phyloP scores from a whole-genome alignment of 805 yeast genomes.

The Candida manassasensis region DNA sequence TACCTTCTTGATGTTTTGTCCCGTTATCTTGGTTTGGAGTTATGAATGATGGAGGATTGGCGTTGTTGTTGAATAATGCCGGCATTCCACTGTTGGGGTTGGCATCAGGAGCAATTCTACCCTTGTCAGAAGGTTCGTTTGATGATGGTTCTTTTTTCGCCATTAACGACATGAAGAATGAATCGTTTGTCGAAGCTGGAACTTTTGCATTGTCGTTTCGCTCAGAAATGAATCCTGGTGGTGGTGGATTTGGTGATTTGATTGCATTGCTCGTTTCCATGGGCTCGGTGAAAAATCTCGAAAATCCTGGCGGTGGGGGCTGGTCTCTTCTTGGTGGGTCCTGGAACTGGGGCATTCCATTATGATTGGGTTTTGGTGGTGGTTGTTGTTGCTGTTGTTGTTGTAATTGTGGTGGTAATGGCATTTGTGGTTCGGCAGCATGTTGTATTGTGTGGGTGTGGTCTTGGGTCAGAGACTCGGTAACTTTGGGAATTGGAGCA shows the following conservation, averaged over 20 bases:
- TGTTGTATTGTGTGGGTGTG: conserved; percentile 3
- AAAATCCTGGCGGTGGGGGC: conserved; percentile 2
- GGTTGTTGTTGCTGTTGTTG: conserved; percentile 9
- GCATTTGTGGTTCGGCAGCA: conserved; percentile 3
- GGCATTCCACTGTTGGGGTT: conserved; percentile 4
- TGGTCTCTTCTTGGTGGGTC: not conserved
- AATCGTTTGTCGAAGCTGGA: conserved; percentile 26
- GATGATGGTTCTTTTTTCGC: conserved; percentile 27
- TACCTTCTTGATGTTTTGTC: conserved; percentile 1
- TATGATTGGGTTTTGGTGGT: conserved; percentile 2
- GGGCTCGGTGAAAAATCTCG: conserved; percentile 1
- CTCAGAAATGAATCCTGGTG: conserved; percentile 7
- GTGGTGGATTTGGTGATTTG: conserved; percentile 7
- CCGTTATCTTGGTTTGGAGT: not conserved
- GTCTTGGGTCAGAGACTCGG: not conserved
- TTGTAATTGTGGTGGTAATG: conserved; percentile 6
- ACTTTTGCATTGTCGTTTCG: not conserved
- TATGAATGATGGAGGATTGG: not conserved
- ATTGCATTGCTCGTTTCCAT: not conserved
- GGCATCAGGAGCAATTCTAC: not conserved
- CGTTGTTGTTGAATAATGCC: conserved; percentile 4
- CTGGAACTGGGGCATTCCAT: conserved; percentile 2
- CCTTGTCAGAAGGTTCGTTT: too few species aligned
- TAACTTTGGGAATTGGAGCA: conserved; percentile 5
- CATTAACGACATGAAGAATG: conserved; percentile 45